Conservation (phyloP, 78 protist species). For the Dictyostelium firmibasis region DNA sequence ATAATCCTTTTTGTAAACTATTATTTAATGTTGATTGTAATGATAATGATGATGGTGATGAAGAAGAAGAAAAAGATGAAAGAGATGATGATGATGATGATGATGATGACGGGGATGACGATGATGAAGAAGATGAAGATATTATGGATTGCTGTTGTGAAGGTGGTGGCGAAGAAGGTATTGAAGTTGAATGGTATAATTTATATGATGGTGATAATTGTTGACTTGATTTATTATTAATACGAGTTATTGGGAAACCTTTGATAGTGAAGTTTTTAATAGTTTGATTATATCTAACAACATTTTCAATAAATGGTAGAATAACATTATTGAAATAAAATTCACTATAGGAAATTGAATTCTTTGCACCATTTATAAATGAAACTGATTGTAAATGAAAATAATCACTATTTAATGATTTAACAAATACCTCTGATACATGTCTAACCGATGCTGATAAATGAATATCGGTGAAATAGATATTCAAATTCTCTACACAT, state of each 20-base stretch:
- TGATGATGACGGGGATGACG: neutral
- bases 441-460: neutral
- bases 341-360: neutral
- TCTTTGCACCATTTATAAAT: conserved; percentile 20
- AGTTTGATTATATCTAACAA: neutral
- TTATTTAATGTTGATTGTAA: neutral
- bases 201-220: neutral
- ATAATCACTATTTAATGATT: neutral
- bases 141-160: neutral
- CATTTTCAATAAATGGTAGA: conserved; percentile 16
- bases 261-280: neutral
- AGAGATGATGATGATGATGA: neutral
- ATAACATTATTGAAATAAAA: conserved; percentile 21
- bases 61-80: too few species aligned
- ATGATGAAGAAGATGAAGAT: neutral
- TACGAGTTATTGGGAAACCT: conserved; percentile 18
- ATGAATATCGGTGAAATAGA: conserved; percentile 32
- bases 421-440: conserved; percentile 30
- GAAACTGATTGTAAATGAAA: neutral
- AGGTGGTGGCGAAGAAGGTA: neutral
- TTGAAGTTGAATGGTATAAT: conserved; percentile 10
- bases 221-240: conserved; percentile 1
- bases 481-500: neutral
- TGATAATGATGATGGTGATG: too few species aligned
- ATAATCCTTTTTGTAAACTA: neutral